phyloP scores from a whole-genome alignment of 2,329 filamentous ascomycete species.

The Alternaria arbusti region DNA sequence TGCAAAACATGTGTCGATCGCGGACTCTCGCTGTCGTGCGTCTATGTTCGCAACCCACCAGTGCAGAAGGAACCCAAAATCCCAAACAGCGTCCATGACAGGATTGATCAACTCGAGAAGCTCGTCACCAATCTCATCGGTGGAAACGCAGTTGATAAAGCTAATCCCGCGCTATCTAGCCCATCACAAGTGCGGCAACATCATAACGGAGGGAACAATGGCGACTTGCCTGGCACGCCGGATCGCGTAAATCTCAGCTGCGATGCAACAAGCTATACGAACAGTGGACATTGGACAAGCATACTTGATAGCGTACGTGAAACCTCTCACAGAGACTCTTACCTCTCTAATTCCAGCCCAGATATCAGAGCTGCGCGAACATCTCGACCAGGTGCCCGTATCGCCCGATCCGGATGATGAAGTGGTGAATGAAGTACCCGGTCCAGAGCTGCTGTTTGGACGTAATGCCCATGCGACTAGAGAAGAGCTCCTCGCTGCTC shows the following conservation, averaged over 20 bases:
- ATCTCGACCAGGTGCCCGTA: conserved; percentile 39
- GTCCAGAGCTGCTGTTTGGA: conserved; percentile 41
- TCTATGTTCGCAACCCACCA: conserved; percentile 32
- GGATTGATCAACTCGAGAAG: conserved; percentile 46
- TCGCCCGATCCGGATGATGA: conserved; percentile 24
- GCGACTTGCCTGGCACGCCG: conserved; percentile 31
- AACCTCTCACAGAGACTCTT: neutral
- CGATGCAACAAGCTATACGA: conserved; percentile 41
- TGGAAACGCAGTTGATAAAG: conserved; percentile 20
- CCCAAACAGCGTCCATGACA: conserved; percentile 42
- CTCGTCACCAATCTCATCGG: conserved; percentile 46
- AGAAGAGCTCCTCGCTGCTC: conserved; percentile 36
- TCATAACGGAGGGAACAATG: neutral
- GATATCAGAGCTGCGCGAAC: conserved; percentile 43
- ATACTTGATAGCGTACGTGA: conserved; percentile 43
- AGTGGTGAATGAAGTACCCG: conserved; percentile 19
- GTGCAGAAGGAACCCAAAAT: conserved; percentile 29
- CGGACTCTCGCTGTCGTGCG: conserved; percentile 44
- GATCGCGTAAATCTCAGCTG: conserved; percentile 38
- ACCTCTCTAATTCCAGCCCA: conserved; percentile 5
- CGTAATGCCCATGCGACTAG: conserved; percentile 33
- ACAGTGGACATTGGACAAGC: conserved; percentile 46
- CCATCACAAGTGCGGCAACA: conserved; percentile 12
- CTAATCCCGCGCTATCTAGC: conserved; percentile 1
- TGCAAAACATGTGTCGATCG: conserved; percentile 47